Evolutionary conservation across 2,329 filamentous ascomycete genomes (phyloP).

Genomic region (Fusarium praegraminearum): DNA sequence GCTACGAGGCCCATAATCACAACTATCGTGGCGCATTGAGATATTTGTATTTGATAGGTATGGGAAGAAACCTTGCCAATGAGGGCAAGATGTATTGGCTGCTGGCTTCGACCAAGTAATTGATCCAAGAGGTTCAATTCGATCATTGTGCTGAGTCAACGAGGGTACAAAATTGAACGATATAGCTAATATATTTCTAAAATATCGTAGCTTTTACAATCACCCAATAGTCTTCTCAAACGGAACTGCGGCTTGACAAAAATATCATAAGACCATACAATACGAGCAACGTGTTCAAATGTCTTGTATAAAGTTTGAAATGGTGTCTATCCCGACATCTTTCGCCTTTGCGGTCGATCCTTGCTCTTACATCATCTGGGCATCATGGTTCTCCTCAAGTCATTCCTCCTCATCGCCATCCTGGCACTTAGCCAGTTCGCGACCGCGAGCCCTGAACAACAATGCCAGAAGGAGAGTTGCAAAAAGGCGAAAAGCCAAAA

Average conservation of each 20-base stretch:
- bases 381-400: background rate
- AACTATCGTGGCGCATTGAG: accelerated
- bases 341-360: background rate
- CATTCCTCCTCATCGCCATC: background rate
- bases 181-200: background rate
- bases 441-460: background rate
- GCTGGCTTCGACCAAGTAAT: too few species aligned
- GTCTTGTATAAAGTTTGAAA: background rate
- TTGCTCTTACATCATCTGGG: background rate
- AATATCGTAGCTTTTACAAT: accelerated
- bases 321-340: accelerated
- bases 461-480: too few species aligned
- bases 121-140: too few species aligned
- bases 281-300: background rate
- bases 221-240: background rate
- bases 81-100: background rate
- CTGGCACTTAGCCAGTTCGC: background rate
- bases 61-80: background rate
- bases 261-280: too few species aligned
- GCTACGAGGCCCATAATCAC: background rate
- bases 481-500: background rate
- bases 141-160: too few species aligned
- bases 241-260: background rate
- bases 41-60: background rate
- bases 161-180: too few species aligned